Base-by-base conservation (phyloP, 306 rosid species). In the Biancaea sappan region DNA sequence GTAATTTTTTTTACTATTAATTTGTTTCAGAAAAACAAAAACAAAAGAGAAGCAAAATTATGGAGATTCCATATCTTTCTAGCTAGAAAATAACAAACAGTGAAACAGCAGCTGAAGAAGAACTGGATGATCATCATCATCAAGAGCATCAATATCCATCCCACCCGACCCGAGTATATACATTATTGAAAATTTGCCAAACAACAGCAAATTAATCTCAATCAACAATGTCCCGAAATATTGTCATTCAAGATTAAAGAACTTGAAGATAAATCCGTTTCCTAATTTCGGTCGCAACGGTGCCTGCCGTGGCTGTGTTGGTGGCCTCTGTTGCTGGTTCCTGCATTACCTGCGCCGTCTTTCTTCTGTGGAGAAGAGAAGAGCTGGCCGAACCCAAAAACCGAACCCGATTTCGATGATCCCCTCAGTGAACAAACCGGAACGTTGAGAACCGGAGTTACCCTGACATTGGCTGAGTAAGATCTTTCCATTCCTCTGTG, bases 401-500 rank as follows among this genome's bases (percentile, higher is more conserved):
- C 95, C 6, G 97, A 92, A 21, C 75, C 96, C 12, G 98, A 72
- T 67, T 93, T 93, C 0, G 95, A 88, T 4, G 95, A 78, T 1
- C 91, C 96, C 2, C 94, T 78, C 2, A 94, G 86, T 0, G 98
- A 89, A 37, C 94, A 89, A 26, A 94, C 97, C 11, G 98, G 98
- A 8, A 94, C 94, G 62, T 94, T 91, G 25, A 94, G 90, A 43
- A 94, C 98, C 68, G 98, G 98, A 4, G 97, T 91, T 1, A 94
- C 91, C 50, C 98, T 80, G 2, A 94, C 97, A 52, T 89, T 91
- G 10, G 94, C 94, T 0, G 98, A 94, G 78, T 94, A 89, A 0
- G 97, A 94, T 21, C 98, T 84, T 72, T 94, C 98, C 96, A 89
- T 91, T 9, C 97, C 97, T 16, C 97, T 82, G 47, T 85, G 86